Percentiles rank a stretch among this genome's conserved stretches.
phyloP scores from a whole-genome alignment of 257 asterid species.

The Coffea eugenioides region DNA sequence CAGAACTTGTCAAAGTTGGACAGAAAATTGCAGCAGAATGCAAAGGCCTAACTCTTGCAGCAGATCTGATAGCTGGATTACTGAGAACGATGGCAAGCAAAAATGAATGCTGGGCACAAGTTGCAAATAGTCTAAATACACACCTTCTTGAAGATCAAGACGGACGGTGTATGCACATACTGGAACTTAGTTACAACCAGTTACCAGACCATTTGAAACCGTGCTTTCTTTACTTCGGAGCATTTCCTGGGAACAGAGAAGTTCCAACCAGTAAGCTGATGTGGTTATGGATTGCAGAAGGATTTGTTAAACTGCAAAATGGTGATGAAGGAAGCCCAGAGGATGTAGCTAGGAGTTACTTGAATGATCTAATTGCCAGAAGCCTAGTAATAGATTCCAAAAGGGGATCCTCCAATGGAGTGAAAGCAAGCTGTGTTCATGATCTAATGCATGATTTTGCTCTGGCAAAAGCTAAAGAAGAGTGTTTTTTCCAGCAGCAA shows the following conservation, averaged over 20 bases:
- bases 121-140: background rate
- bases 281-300: conserved; percentile 18
- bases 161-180: background rate
- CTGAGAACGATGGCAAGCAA: background rate
- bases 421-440: background rate
- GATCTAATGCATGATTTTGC: background rate
- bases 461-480: background rate
- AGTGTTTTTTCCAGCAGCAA: background rate
- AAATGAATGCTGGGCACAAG: background rate
- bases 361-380: conserved; percentile 6
- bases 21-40: background rate
- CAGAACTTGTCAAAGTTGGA: background rate
- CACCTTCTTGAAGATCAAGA: background rate
- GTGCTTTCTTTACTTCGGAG: conserved; percentile 4
- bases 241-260: conserved; percentile 2
- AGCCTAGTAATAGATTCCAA: background rate
- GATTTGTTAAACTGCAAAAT: conserved; percentile 8
- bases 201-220: conserved; percentile 11
- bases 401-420: background rate
- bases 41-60: background rate
- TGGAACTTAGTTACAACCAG: conserved; percentile 13
- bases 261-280: background rate
- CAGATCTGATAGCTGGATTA: background rate
- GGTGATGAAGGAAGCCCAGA: background rate
- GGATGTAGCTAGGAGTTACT: conserved; percentile 7